Percentiles rank a stretch among this genome's conserved stretches.
phyloP scores from a whole-genome alignment of 208 protist species.

The Zelonia costaricensis region DNA sequence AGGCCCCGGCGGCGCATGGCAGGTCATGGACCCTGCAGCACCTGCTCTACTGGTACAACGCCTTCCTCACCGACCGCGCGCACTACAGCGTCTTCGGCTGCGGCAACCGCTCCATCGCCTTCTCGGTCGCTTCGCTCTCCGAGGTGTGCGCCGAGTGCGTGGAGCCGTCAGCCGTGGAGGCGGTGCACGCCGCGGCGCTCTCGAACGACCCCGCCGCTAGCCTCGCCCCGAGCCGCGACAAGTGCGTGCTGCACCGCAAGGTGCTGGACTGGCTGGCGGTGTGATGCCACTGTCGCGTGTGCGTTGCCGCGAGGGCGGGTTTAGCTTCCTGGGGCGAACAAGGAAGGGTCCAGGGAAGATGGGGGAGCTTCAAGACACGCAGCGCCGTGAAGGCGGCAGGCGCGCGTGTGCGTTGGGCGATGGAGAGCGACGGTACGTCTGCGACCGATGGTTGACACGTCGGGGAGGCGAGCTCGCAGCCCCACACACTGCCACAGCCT shows the following conservation, averaged over 20 bases:
- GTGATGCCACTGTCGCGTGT: no score
- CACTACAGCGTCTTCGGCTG: conserved; percentile 53
- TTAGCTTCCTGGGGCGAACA: no score
- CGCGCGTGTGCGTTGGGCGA: no score
- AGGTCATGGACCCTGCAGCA: conserved; percentile 52
- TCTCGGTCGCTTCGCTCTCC: conserved; percentile 29
- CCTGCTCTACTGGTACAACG: conserved; percentile 56
- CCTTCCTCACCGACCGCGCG: conserved; percentile 37
- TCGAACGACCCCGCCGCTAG: not conserved
- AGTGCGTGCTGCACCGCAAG: conserved; percentile 45
- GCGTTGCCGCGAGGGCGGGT: no score
- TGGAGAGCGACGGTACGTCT: no score
- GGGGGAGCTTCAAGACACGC: no score
- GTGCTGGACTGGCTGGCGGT: conserved; percentile 40
- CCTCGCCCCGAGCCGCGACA: conserved; percentile 19
- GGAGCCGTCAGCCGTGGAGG: conserved; percentile 22
- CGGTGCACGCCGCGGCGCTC: conserved; percentile 10
- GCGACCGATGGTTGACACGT: no score
- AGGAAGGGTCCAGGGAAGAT: no score
- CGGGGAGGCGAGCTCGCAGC: no score
- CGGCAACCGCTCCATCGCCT: conserved; percentile 47
- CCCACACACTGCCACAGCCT: no score
- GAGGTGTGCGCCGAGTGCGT: conserved; percentile 47
- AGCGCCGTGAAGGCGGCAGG: no score
- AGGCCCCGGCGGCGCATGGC: conserved; percentile 3